Percentiles rank a stretch among this genome's conserved stretches.
These are phyloP conservation scores for Claviceps cyperi DNA, from an alignment of 2,329 filamentous ascomycete genomes.

Conservation along the genomic window DNA sequence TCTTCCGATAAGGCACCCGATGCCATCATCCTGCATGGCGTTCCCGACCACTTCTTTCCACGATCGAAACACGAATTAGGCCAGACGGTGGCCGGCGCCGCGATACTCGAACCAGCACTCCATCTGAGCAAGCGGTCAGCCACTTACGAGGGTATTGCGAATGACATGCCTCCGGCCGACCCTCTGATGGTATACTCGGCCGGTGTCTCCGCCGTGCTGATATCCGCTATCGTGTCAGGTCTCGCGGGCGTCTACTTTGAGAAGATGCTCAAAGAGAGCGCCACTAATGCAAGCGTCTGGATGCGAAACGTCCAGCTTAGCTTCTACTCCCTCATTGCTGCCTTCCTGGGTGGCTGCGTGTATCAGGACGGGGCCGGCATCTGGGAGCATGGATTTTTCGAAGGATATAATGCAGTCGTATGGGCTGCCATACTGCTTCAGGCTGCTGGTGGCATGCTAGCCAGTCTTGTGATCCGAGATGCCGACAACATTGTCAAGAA, in stretches of 20 bases:
- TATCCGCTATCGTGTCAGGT: conserved; percentile 68
- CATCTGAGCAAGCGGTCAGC: conserved; percentile 53
- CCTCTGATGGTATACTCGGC: conserved; percentile 59
- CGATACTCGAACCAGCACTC: conserved; percentile 7
- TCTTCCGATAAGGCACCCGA: conserved; percentile 38
- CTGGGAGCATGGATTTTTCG: conserved; percentile 75
- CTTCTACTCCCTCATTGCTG: conserved; percentile 85
- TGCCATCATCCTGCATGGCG: conserved; percentile 47
- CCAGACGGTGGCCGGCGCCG: conserved; percentile 25
- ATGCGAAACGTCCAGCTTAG: conserved; percentile 88
- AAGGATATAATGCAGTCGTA: conserved; percentile 84
- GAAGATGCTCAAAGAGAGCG: conserved; percentile 81
- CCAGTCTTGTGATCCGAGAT: conserved; percentile 27
- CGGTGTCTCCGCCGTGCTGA: conserved; percentile 63
- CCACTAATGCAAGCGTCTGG: conserved; percentile 67
- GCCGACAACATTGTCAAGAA: conserved; percentile 73
- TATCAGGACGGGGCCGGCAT: conserved; percentile 80
- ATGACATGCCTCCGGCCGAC: conserved; percentile 34
- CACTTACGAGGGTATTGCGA: conserved; percentile 77
- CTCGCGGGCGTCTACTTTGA: conserved; percentile 80
- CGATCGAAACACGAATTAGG: conserved; percentile 66
- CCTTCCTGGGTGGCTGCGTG: conserved; percentile 71
- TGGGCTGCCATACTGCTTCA: conserved; percentile 78
- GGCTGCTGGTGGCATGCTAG: conserved; percentile 70
- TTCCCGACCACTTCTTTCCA: conserved; percentile 56